Base-by-base conservation (phyloP, 1,139 yeast genomes). In the Eremothecium cymbalariae region DNA sequence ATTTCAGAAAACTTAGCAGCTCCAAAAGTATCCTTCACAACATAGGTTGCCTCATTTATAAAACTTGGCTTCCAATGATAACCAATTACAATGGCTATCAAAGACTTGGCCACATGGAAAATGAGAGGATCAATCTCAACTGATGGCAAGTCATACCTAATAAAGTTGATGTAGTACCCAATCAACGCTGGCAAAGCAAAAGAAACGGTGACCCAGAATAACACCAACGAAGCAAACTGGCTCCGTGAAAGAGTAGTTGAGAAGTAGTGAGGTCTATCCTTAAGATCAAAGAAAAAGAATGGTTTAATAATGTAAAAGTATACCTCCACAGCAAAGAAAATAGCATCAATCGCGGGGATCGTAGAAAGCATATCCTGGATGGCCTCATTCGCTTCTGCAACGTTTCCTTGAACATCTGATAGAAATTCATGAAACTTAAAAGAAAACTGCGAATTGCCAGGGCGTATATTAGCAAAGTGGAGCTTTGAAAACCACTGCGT, bases 71-170 rank as follows among this genome's bases (percentile, higher is more conserved):
- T 30, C 33, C 34, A 31, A 6, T 27, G 17, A 20, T 39, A 38
- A 16, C 39, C 25, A 13, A 45, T 31, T 27, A 44, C 25, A 16
- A 43, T 33, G 21, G 48, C 42, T 13, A 51, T 29, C 17, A 52
- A 36, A 4, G 41, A 41, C 34, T 51, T 54, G 22, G 46, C 31
- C 23, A 54, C 29, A 33, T 53, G 51, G 40, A 47, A 45, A 9
- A 50, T 45, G 53, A 54, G 50, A 18, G 58, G 58, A 35, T 54
- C 59, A 27, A 51, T 27, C 30, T 48, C 47, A 23, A 53, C 43
- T 25, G 42, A 33, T 27, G 39, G 39, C 20, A 50, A 38, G 22
- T 52, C 57, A 33, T 51, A 51, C 28, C 57, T 51, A 18, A 53
- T 48, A 31, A 54, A 54, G 38, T 53, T 54, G 43, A 54, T 36